A percentile compares a stretch with the other conserved stretches of the same genome.
Conservation (phyloP, 345 rosid genomes). For the Gossypium thurberi region DNA sequence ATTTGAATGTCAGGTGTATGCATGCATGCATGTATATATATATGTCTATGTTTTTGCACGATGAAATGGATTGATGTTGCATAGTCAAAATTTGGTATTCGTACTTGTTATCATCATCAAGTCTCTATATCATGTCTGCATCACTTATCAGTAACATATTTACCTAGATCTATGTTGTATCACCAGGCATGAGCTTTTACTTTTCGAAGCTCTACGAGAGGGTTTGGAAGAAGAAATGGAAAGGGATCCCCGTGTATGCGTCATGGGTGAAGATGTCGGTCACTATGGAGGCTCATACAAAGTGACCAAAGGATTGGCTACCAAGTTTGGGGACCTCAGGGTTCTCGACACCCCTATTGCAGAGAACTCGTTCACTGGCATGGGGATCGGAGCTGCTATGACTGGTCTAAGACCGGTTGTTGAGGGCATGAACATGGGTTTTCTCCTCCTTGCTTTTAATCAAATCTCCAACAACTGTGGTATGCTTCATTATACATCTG, state of each 20-base stretch:
- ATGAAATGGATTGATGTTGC: not conserved
- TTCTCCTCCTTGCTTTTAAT: constrained; percentile 90
- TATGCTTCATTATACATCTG: constrained; percentile 97
- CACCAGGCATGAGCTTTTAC: constrained; percentile 74
- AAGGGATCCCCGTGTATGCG: constrained; percentile 72
- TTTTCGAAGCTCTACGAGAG: constrained; percentile 84
- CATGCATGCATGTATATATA: not conserved
- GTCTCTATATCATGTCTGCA: not conserved
- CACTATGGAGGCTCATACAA: constrained; percentile 96
- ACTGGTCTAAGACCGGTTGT: constrained; percentile 79
- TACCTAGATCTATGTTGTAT: constrained; percentile 1
- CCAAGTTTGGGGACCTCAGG: constrained; percentile 77
- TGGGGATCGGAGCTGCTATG: constrained; percentile 97
- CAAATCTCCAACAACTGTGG: constrained; percentile 98
- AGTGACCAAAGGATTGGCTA: constrained; percentile 74
- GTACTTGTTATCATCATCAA: not conserved
- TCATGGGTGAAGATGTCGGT: constrained; percentile 97
- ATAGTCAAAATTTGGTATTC: not conserved
- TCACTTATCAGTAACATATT: not conserved
- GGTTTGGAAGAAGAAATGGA: constrained; percentile 99
- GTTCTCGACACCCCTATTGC: constrained; percentile 96
- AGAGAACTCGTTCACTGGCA: constrained; percentile 93
- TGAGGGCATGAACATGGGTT: constrained; percentile 98
- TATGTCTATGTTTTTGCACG: not conserved
- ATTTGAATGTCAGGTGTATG: not conserved